Percentiles rank a stretch among this genome's conserved stretches.
These are phyloP conservation scores for Piloderma croceum DNA, from an alignment of 768 basidiomycete genomes.

Conservation along the genomic window DNA sequence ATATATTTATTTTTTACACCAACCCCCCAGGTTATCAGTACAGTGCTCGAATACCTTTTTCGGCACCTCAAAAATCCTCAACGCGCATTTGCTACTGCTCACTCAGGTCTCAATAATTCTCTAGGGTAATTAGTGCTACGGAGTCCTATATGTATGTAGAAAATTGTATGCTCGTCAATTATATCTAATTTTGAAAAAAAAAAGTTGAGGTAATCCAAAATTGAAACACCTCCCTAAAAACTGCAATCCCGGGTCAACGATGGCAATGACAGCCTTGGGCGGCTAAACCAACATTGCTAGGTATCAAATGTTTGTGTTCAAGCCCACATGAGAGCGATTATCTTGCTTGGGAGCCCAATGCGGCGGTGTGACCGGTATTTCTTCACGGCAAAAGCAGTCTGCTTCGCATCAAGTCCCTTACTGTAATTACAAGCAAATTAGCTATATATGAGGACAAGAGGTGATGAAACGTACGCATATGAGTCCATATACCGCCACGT, in stretches of 20 bases:
- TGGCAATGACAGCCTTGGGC: not conserved
- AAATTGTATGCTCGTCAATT: conserved; percentile 1
- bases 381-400: conserved; percentile 12
- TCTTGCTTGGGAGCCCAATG: conserved; percentile 3
- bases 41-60: conserved; percentile 3
- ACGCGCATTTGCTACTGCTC: not conserved
- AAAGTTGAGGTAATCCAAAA: conserved; percentile 1
- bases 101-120: not conserved
- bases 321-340: not conserved
- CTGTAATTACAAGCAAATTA: conserved; percentile 1
- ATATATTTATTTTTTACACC: no score
- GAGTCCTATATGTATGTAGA: not conserved
- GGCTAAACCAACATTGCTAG: not conserved
- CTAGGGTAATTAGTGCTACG: not conserved
- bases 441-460: not conserved
- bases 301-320: not conserved
- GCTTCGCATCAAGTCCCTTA: conserved; percentile 8
- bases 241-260: not conserved
- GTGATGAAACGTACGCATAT: conserved; percentile 2
- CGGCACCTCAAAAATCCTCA: not conserved
- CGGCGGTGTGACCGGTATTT: conserved; percentile 14
- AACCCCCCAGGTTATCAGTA: no score
- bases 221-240: conserved; percentile 3
- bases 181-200: not conserved
- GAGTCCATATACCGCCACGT: conserved; percentile 12